These are phyloP conservation scores for Talaromyces sp. DNA, from an alignment of 2,329 filamentous ascomycete genomes.

Conservation along the genomic window DNA sequence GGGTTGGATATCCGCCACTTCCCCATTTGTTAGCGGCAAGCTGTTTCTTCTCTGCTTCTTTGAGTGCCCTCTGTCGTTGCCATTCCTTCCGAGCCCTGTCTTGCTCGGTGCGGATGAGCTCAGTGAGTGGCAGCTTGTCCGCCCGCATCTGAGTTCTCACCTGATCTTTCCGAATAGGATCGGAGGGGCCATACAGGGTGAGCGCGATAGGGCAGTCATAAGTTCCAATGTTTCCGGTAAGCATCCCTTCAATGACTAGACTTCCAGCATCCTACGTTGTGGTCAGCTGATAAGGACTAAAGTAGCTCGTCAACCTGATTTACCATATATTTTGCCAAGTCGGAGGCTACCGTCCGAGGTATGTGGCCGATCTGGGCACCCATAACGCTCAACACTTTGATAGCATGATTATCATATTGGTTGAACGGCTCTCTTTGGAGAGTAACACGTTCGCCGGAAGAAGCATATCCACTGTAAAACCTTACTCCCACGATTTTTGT, in stretches of 20 bases:
- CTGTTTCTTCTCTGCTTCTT: conserved; percentile 37
- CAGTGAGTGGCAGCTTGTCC: conserved; percentile 59
- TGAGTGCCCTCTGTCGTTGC: conserved; percentile 49
- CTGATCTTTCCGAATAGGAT: conserved; percentile 50
- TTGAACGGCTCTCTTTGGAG: conserved; percentile 66
- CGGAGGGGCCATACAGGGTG: conserved; percentile 65
- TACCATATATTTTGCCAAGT: conserved; percentile 70
- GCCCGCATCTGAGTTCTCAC: conserved; percentile 62
- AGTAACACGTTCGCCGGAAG: conserved; percentile 60
- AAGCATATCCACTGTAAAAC: conserved; percentile 64
- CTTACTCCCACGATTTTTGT: conserved; percentile 59
- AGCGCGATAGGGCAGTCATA: conserved; percentile 73
- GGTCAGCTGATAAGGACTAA: conserved; percentile 9
- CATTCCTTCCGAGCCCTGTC: conserved; percentile 44
- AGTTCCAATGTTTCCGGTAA: conserved; percentile 62
- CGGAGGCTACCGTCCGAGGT: conserved; percentile 63
- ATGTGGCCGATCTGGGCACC: conserved; percentile 75
- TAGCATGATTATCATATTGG: conserved; percentile 70
- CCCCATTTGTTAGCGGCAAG: conserved; percentile 21
- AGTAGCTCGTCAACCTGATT: conserved; percentile 18
- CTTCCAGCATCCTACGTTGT: conserved; percentile 51
- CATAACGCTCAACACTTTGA: conserved; percentile 73
- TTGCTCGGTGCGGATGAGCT: conserved; percentile 54
- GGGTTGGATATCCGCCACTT: conserved; percentile 33
- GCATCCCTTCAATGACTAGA: conserved; percentile 64